Evolutionary conservation across 2,329 filamentous ascomycete genomes (phyloP).

Genomic region (Aspergillus ibericus): DNA sequence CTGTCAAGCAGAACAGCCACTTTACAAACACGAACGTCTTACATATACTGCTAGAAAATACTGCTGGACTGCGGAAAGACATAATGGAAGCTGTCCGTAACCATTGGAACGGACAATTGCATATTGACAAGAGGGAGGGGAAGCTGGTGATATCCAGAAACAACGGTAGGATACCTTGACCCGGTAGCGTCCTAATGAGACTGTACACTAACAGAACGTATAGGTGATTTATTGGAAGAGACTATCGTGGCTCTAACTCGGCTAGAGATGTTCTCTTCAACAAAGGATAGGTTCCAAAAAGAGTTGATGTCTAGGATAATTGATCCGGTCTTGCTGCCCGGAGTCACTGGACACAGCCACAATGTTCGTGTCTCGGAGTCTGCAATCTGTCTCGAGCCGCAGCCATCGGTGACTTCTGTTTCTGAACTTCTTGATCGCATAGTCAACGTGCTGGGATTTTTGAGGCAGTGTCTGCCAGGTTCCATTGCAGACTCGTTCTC

Average conservation of each 20-base stretch:
- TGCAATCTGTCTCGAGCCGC: slow-evolving; percentile 28
- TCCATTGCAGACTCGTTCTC: slow-evolving; percentile 59
- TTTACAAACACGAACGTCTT: slow-evolving; percentile 40
- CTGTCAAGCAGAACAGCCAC: slow-evolving; percentile 29
- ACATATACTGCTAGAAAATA: slow-evolving; percentile 63
- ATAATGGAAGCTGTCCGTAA: slow-evolving; percentile 66
- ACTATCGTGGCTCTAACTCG: slow-evolving; percentile 33
- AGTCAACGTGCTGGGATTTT: slow-evolving; percentile 49
- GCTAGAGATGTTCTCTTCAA: slow-evolving; percentile 32
- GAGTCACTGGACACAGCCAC: slow-evolving; percentile 24
- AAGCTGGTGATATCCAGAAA: slow-evolving; percentile 58
- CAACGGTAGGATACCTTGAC: slow-evolving; percentile 47
- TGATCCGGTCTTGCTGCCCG: slow-evolving; percentile 34
- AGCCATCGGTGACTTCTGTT: slow-evolving; percentile 27
- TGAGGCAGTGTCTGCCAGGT: slow-evolving; percentile 52
- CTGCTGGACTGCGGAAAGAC: slow-evolving; percentile 64
- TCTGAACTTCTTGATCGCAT: slow-evolving; percentile 46
- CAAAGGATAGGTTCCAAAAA: slow-evolving; percentile 34
- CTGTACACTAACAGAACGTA: slow-evolving; percentile 4
- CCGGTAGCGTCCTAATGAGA: background rate
- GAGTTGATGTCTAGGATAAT: slow-evolving; percentile 34
- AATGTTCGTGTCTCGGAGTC: slow-evolving; percentile 28
- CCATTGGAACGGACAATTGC: slow-evolving; percentile 70
- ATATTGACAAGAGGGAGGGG: slow-evolving; percentile 58
- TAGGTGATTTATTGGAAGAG: slow-evolving; percentile 28